Evolutionary conservation across 768 basidiomycete species (phyloP).

Genomic region (Leucocoprinus birnbaumii): DNA sequence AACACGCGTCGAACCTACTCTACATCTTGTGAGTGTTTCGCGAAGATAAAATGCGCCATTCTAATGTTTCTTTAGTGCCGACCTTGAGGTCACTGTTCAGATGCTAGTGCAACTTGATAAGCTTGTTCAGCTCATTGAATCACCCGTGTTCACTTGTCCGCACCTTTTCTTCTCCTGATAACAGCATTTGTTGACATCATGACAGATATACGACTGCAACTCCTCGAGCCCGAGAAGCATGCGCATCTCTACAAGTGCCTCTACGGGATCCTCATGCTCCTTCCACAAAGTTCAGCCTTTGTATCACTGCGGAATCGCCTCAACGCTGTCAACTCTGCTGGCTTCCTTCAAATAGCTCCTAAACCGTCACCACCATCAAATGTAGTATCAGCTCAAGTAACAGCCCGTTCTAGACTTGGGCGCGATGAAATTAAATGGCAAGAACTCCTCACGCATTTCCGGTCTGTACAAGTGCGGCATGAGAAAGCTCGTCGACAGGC

Average conservation of each 20-base stretch:
- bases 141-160: slow-evolving; percentile 96
- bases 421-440: slow-evolving; percentile 97
- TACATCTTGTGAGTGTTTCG: slow-evolving; percentile 75
- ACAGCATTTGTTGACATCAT: not conserved
- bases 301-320: slow-evolving; percentile 91
- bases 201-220: slow-evolving; percentile 82
- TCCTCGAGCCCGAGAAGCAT: slow-evolving; percentile 95
- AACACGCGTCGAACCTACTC: slow-evolving; percentile 94
- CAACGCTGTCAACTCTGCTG: slow-evolving; percentile 92
- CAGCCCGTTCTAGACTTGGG: slow-evolving; percentile 72
- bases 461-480: slow-evolving; percentile 83
- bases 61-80: slow-evolving; percentile 57
- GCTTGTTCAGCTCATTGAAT: slow-evolving; percentile 96
- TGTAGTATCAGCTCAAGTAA: slow-evolving; percentile 42
- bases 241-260: slow-evolving; percentile 97
- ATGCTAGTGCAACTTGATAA: slow-evolving; percentile 97
- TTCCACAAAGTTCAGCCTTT: slow-evolving; percentile 97
- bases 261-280: slow-evolving; percentile 93
- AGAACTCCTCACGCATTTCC: slow-evolving; percentile 90
- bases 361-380: slow-evolving; percentile 52
- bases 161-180: slow-evolving; percentile 3
- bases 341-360: slow-evolving; percentile 88
- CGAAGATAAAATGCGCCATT: not conserved
- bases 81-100: slow-evolving; percentile 93
- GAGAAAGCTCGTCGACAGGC: slow-evolving; percentile 87